Base-by-base conservation (phyloP, 495 filamentous ascomycete species). In the Xeromyces bisporus region DNA sequence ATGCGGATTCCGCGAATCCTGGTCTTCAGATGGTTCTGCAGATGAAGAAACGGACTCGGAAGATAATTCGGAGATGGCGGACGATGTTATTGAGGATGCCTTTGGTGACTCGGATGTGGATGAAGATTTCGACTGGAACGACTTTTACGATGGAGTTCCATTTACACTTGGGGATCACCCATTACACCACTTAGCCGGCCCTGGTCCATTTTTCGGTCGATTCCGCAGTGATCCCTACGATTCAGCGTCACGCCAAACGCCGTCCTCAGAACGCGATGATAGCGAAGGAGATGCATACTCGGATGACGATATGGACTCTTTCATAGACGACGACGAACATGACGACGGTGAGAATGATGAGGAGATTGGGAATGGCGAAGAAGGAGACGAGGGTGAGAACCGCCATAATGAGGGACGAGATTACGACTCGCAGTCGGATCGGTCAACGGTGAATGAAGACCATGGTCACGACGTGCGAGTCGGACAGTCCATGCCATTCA, bases 1-100 rank as follows among this genome's bases (percentile, higher is more conserved):
- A 3, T 82, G 77, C 37, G 66, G 64, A 21, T 60, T 62, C 15
- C 53, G 47, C 8, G 52, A 58, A n/a, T 54, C 59, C 26, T 51
- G 53, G 23, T 37, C 47, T 6, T 47, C 38, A 14, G 26, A 31
- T n/a, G 39, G 39, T 15, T 51, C 48, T 9, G 29, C 16, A 9
- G 28, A 5, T 14, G 52, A 53, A 29, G 46, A 41, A 26, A 51
- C 44, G 34, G 44, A 43, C 10, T 33, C 44, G 15, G 48, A 48
- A 14, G 50, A 47, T 23, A 43, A 53, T 26, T 47, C 47, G 11
- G 47, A 55, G 27, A 48, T 43, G 40, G 51, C 47, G 5, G 55
- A 55, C 29, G 35, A 48, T 3, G 55, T 55, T 4, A 41, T 47
- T 3, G 53, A 58, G 1, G 57, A 60, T 26, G 51, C 38, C 3